phyloP scores from a whole-genome alignment of 768 basidiomycete species.

The Lactarius sanguifluus region DNA sequence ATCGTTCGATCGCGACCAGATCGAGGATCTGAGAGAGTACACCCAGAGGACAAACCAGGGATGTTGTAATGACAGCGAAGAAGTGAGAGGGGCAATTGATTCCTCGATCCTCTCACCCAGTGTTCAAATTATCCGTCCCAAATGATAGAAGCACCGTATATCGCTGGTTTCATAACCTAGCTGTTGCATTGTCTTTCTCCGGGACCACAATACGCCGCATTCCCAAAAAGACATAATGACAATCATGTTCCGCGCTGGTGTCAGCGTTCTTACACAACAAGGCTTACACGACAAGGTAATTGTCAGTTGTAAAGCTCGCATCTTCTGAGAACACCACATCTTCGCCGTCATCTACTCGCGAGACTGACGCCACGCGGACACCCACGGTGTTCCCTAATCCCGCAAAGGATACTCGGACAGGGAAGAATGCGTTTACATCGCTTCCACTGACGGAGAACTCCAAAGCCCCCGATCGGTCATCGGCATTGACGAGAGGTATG shows the following conservation, averaged over 20 bases:
- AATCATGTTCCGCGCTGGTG: constrained; percentile 12
- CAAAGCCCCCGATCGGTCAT: constrained; percentile 76
- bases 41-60: too few species aligned
- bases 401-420: constrained; percentile 80
- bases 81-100: not conserved
- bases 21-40: constrained; percentile 1
- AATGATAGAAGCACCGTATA: not conserved
- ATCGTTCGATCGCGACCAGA: constrained; percentile 5
- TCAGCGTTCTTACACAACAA: constrained; percentile 6
- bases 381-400: constrained; percentile 81
- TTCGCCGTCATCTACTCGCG: constrained; percentile 49
- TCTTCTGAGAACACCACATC: constrained; percentile 56
- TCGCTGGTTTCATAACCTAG: not conserved
- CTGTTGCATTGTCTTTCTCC: not conserved
- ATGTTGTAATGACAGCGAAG: too few species aligned
- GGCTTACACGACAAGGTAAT: constrained; percentile 45
- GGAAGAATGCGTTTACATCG: constrained; percentile 86
- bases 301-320: constrained; percentile 48
- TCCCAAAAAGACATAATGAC: constrained; percentile 1
- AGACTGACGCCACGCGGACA: constrained; percentile 60
- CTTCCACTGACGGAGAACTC: constrained; percentile 89
- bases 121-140: not conserved
- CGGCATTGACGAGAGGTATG: constrained; percentile 62
- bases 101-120: not conserved
- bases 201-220: not conserved